Evolutionary conservation across 768 basidiomycete species (phyloP), one percentile per base, ranked within the genome.

Genomic region (Pulveroboletus sp.): DNA sequence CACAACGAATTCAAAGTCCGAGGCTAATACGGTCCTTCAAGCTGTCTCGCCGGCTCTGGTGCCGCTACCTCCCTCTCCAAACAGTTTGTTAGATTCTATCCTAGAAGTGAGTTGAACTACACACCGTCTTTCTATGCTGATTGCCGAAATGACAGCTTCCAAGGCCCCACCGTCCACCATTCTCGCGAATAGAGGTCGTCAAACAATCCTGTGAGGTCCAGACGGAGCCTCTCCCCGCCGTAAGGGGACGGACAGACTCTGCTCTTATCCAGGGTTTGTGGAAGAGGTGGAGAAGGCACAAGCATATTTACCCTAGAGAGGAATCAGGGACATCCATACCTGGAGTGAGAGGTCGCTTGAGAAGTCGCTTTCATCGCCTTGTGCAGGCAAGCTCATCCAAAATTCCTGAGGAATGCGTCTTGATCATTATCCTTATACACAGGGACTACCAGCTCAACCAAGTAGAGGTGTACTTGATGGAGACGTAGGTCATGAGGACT

Each of bases 31-130:
- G 2, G 6, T 7, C n/a, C 47, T 39, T 15, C 37, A 35, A 9
- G 1, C 32, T 10, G 6, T 57, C 21, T 59, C 57, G 0, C 62
- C 57, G 2, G 57, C 55, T 17, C 37, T 59, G n/a, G 11, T 65
- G 41, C 63, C 63, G 1, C 53, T 64, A 0, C 62, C 62, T 1
- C 55, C 62, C 3, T 64, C 60, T 15, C 63, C 53, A 8, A 52
- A 44, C 31, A 62, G 51, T 14, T 5, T 53, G 14, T 14, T 49
- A 6, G 51, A 52, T 1, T 63, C 60, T 18, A 58, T 65, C 43
- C 42, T 51, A 2, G 60, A 60, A 43, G 63, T 60, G 8, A 43
- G 58, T 46, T 7, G 6, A 9, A 8, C n/a, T 3, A 5, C 24
- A 10, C 5, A 4, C 15, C 4, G 35, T 18, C 26, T 44, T 27